Base-by-base conservation (phyloP, 2,329 filamentous ascomycete genomes). In the Aspergillus amoenus region DNA sequence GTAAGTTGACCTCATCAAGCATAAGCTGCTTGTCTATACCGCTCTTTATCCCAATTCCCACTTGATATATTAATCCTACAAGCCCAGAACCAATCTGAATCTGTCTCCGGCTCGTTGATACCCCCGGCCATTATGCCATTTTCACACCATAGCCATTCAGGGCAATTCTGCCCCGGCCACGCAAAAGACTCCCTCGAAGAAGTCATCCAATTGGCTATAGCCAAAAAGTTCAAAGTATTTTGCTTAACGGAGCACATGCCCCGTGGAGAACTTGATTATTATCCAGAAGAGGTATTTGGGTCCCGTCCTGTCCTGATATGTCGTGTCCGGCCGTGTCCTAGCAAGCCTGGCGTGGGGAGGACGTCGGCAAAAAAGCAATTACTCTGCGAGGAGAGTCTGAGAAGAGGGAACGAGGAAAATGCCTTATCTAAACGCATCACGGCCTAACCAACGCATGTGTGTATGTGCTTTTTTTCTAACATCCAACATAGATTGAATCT, bases 101-200 rank as follows among this genome's bases (percentile, higher is more conserved):
- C 15, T 21, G 30, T 1, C 12, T n/a, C 27, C 30, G 48, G 52
- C 12, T 15, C 34, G 13, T 17, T 30, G 17, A 5, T 21, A 9
- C 21, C 34, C 21, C 21, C 13, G 21, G 9, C 34, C 17, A 45
- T 21, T 13, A 97, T 97, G 94, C 93, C 93, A 2, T 96, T 96
- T 78, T 95, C 94, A 4, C 95, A 97, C 81, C 94, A 99, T 76
- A 96, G 91, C 70, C 94, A 99, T 78, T 97, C 94, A 39, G 94
- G 94, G 62, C 91, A 99, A 73, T 99, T 99, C 80, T 99, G 94
- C 79, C 88, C 88, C 9, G 86, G 88, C 66, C 94, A 99, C 79
- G 94, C 94, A 50, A 86, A 88, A 70, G 86, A 96, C 72, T 83
- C 86, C 18, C 84, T 99, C 9, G 93, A 97, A 73, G 87, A 91